A percentile compares a stretch with the other conserved stretches of the same genome.
phyloP scores from a whole-genome alignment of 2,329 filamentous ascomycete genomes.

The Sordariomycetes sp. region DNA sequence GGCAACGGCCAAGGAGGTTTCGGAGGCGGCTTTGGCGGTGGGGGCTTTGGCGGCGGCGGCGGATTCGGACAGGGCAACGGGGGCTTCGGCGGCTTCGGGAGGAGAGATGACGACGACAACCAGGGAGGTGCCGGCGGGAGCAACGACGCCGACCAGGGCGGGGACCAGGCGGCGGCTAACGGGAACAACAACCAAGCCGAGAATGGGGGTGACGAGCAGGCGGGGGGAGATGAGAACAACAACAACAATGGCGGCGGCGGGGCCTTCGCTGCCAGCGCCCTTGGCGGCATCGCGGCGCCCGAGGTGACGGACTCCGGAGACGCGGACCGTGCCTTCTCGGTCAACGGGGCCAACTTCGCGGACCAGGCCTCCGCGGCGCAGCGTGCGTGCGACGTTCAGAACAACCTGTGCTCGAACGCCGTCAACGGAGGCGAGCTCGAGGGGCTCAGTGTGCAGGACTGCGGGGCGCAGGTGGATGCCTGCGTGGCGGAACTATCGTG shows the following conservation, averaged over 20 bases:
- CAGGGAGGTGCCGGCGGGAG: conserved; percentile 4
- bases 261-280: conserved; percentile 19
- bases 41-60: conserved; percentile 6
- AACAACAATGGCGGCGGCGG: conserved; percentile 13
- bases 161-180: conserved; percentile 6
- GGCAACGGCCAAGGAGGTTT: conserved; percentile 7
- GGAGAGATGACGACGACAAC: conserved; percentile 6
- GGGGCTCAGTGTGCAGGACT: conserved; percentile 35
- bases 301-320: conserved; percentile 36
- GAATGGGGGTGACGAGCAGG: conserved; percentile 8
- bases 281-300: conserved; percentile 42
- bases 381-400: conserved; percentile 52
- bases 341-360: conserved; percentile 47
- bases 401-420: conserved; percentile 47
- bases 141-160: conserved; percentile 5
- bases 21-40: conserved; percentile 4
- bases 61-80: conserved; percentile 3
- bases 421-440: conserved; percentile 37
- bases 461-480: conserved; percentile 38
- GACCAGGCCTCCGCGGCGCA: conserved; percentile 43
- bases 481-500: conserved; percentile 25
- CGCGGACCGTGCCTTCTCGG: conserved; percentile 37
- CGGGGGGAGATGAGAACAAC: not conserved
- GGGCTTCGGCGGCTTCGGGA: conserved; percentile 4
- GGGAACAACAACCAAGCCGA: conserved; percentile 10